These are phyloP conservation scores for Aureobasidium namibiae DNA, from an alignment of 2,329 filamentous ascomycete species.

Conservation along the genomic window DNA sequence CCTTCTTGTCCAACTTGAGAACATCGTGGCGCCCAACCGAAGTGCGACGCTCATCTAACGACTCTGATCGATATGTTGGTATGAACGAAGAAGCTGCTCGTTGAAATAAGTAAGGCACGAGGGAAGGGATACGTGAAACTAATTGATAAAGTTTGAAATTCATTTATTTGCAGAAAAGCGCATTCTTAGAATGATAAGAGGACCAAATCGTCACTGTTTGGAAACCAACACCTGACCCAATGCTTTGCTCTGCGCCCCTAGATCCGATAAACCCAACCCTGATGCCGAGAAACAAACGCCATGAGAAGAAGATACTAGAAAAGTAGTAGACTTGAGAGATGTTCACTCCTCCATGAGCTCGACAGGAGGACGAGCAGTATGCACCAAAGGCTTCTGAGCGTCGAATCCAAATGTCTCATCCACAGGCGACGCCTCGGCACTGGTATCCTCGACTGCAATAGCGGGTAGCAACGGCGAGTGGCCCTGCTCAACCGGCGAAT, in stretches of 20 bases:
- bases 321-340: neutral
- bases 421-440: constrained; percentile 36
- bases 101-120: no score
- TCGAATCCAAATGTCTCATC: constrained; percentile 37
- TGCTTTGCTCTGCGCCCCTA: neutral
- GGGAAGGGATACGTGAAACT: neutral
- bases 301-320: neutral
- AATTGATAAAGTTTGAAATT: neutral
- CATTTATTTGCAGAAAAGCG: neutral
- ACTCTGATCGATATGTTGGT: no score
- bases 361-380: constrained; percentile 48
- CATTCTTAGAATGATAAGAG: neutral
- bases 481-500: constrained; percentile 54
- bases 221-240: neutral
- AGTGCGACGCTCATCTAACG: no score
- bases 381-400: constrained; percentile 36
- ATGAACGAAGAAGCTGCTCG: no score
- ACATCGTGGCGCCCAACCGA: no score
- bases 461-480: constrained; percentile 51
- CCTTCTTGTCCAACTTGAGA: neutral
- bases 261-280: neutral
- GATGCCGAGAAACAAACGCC: neutral
- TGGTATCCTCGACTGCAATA: constrained; percentile 57
- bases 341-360: constrained; percentile 43
- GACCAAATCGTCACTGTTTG: neutral